Evolutionary conservation across 1,284 basidiomycete species (phyloP).

Genomic region (Flammula alnicola): DNA sequence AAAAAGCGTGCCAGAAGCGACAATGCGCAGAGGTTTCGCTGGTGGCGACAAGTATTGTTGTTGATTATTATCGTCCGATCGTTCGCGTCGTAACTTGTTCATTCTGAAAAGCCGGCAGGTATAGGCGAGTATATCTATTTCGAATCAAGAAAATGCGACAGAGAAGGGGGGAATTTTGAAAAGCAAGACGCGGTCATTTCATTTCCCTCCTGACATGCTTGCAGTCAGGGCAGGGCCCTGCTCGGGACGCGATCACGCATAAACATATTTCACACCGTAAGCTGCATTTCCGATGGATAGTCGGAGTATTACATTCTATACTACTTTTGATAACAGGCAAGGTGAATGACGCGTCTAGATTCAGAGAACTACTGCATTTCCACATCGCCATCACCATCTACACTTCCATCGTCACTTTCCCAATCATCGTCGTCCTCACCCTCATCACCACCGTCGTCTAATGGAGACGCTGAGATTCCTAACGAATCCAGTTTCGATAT

Average conservation of each 20-base stretch:
- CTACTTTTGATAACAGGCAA: constrained; percentile 27
- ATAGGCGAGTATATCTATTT: constrained; percentile 19
- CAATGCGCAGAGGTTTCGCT: constrained; percentile 61
- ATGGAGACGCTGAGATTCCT: constrained; percentile 69
- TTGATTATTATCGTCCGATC: constrained; percentile 33
- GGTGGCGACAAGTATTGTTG: constrained; percentile 26
- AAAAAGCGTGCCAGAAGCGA: constrained; percentile 80
- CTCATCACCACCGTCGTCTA: constrained; percentile 58
- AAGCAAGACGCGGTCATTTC: constrained; percentile 2
- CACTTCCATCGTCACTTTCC: constrained; percentile 59
- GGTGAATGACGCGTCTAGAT: background rate
- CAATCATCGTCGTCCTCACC: constrained; percentile 58
- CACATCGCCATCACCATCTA: constrained; percentile 62
- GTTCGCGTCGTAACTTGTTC: constrained; percentile 50
- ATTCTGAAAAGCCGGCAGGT: constrained; percentile 31
- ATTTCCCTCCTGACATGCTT: constrained; percentile 7
- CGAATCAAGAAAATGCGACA: constrained; percentile 1
- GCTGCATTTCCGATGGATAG: background rate
- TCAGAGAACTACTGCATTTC: constrained; percentile 53
- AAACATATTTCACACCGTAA: background rate
- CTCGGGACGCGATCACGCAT: constrained; percentile 1
- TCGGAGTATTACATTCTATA: constrained; percentile 21
- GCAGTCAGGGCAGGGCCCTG: constrained; percentile 7
- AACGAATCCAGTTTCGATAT: constrained; percentile 69
- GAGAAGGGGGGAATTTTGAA: background rate